These are phyloP conservation scores for Akebia trifoliata DNA, from an alignment of 164 flowering plant species.

Conservation along the genomic window DNA sequence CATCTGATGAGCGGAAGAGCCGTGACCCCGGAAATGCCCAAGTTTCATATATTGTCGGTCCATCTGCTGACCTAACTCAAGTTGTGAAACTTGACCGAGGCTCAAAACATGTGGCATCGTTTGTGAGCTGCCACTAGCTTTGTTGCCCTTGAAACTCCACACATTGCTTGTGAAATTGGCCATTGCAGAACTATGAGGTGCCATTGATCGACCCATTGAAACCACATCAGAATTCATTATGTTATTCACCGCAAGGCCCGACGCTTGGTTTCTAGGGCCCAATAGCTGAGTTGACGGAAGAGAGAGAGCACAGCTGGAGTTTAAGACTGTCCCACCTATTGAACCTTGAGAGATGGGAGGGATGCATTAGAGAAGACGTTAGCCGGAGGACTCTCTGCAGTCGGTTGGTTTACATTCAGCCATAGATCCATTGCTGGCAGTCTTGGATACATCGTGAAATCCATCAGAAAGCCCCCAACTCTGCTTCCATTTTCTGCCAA, in stretches of 20 bases:
- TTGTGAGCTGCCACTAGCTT: constrained; percentile 28
- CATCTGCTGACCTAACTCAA: constrained; percentile 39
- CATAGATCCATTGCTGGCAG: constrained; percentile 38
- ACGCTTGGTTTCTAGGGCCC: constrained; percentile 45
- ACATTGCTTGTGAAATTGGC: constrained; percentile 26
- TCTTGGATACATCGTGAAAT: constrained; percentile 52
- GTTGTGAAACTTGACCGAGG: no score
- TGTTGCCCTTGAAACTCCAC: constrained; percentile 51
- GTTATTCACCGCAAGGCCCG: constrained; percentile 26
- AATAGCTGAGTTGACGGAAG: constrained; percentile 91
- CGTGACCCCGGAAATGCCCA: constrained; percentile 38
- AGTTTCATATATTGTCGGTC: constrained; percentile 45
- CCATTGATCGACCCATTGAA: constrained; percentile 28
- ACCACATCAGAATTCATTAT: constrained; percentile 26
- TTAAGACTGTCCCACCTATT: constrained; percentile 40
- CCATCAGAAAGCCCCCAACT: constrained; percentile 61
- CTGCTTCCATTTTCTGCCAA: constrained; percentile 52
- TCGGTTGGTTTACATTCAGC: constrained; percentile 33
- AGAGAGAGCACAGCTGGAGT: constrained; percentile 98
- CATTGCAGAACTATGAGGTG: constrained; percentile 25
- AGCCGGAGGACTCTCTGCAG: constrained; percentile 33
- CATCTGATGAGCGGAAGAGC: constrained; percentile 35
- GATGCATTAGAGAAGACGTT: constrained; percentile 20
- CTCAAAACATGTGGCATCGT: no score
- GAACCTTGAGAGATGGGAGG: constrained; percentile 38